Conservation (phyloP, 1,284 basidiomycete species). For the Schizopora paradoxa region DNA sequence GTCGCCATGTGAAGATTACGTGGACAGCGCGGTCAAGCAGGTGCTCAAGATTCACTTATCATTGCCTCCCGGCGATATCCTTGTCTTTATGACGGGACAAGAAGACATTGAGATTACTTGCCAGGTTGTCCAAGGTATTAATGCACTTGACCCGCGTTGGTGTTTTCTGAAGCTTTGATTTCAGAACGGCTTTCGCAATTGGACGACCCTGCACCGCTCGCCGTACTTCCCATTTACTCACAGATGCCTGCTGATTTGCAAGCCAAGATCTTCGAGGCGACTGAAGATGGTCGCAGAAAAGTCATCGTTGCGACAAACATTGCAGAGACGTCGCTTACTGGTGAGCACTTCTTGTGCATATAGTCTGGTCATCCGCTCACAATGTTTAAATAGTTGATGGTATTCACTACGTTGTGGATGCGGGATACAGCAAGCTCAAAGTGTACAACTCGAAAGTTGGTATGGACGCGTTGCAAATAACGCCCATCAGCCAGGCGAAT, state of each 20-base stretch:
- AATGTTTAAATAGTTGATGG: slow-evolving; percentile 71
- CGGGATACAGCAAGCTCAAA: slow-evolving; percentile 96
- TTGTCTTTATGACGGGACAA: slow-evolving; percentile 99
- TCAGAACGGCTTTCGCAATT: slow-evolving; percentile 87
- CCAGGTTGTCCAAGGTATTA: slow-evolving; percentile 76
- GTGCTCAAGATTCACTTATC: slow-evolving; percentile 95
- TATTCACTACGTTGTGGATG: slow-evolving; percentile 95
- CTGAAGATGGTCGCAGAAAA: slow-evolving; percentile 91
- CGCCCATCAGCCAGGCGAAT: slow-evolving; percentile 97
- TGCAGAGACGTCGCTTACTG: slow-evolving; percentile 95
- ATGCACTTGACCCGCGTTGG: slow-evolving; percentile 26
- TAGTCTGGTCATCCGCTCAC: slow-evolving; percentile 16
- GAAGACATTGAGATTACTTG: slow-evolving; percentile 98
- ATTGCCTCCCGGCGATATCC: slow-evolving; percentile 89
- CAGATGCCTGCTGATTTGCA: slow-evolving; percentile 99
- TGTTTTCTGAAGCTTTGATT: slow-evolving; percentile 33
- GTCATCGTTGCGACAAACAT: slow-evolving; percentile 99
- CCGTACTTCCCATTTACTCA: slow-evolving; percentile 95
- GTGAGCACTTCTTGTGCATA: slow-evolving; percentile 34
- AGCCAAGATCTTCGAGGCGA: slow-evolving; percentile 95
- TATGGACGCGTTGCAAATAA: slow-evolving; percentile 99
- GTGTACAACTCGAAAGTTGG: slow-evolving; percentile 99
- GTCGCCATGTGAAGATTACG: slow-evolving; percentile 98
- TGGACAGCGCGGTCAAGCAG: slow-evolving; percentile 97
- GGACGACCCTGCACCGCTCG: slow-evolving; percentile 82